phyloP scores from a whole-genome alignment of 2,329 filamentous ascomycete genomes.

The Rachicladosporium sp. region DNA sequence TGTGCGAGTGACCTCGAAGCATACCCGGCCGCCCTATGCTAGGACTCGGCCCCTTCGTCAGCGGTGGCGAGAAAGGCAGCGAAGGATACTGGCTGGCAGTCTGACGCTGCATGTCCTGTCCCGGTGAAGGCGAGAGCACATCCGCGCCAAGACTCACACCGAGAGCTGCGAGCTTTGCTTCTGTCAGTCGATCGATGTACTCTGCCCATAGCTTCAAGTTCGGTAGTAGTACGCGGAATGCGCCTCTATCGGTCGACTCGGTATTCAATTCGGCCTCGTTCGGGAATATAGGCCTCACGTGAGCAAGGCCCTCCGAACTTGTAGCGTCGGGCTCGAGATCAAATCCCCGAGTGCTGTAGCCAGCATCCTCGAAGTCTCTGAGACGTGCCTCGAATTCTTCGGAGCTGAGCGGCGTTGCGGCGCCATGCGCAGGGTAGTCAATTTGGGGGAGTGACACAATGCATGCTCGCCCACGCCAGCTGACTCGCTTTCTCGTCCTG shows the following conservation, averaged over 20 bases:
- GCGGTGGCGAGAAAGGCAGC: slow-evolving; percentile 69
- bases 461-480: slow-evolving; percentile 34
- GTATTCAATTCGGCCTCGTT: slow-evolving; percentile 29
- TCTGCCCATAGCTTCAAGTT: slow-evolving; percentile 62
- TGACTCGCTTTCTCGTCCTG: slow-evolving; percentile 32
- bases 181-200: slow-evolving; percentile 71
- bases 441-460: slow-evolving; percentile 33
- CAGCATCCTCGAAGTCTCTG: slow-evolving; percentile 53
- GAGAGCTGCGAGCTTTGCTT: slow-evolving; percentile 83
- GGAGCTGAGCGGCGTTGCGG: slow-evolving; percentile 31
- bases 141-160: slow-evolving; percentile 75
- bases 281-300: slow-evolving; percentile 60
- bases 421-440: slow-evolving; percentile 29
- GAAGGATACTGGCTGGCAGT: slow-evolving; percentile 63
- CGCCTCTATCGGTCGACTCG: slow-evolving; percentile 44
- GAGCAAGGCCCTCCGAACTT: slow-evolving; percentile 31
- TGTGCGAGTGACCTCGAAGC: slow-evolving; percentile 32
- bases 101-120: slow-evolving; percentile 52
- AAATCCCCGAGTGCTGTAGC: slow-evolving; percentile 58
- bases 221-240: slow-evolving; percentile 52
- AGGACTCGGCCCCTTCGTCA: slow-evolving; percentile 65
- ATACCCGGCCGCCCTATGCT: slow-evolving; percentile 40
- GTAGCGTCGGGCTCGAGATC: slow-evolving; percentile 37
- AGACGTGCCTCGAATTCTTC: slow-evolving; percentile 51
- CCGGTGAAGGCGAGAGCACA: slow-evolving; percentile 40